Base-by-base conservation (phyloP, 257 asterid genomes). In the Eucommia ulmoides region DNA sequence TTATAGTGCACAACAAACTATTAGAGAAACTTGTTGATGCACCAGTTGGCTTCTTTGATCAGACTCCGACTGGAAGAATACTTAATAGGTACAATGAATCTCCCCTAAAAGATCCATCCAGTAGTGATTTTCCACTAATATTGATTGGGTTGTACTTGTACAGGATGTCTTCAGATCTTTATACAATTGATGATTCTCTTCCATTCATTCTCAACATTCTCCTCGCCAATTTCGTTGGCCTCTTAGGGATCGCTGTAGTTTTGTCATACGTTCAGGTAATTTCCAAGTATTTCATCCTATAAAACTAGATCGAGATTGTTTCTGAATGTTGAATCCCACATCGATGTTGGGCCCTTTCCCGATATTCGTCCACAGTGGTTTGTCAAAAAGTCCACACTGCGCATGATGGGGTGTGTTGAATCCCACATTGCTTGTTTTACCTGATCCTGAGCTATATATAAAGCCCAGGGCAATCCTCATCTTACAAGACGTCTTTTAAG, bases 131-230 rank as follows among this genome's bases (percentile, higher is more conserved):
- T 42, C 61, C 18, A 53, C 46, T 33, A n/a, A 20, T 47, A 19
- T 79, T 80, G 61, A 82, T 69, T 42, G 45, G 41, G 59, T 59
- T 50, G 26, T 78, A 54, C 59, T 59, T 50, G 26, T 78, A 54
- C 59, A 88, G 97, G 70, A 53, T 88, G 61, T 88, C 97, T 60
- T 88, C 97, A 65, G 96, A 88, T 76, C 94, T 88, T 55, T 88
- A 84, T 71, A 84, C 94, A 57, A 80, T 88, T 41, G 97, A 88
- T 41, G 97, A 84, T 73, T 80, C 96, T 53, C 97, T 84, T 76
- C 97, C 95, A 18, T 88, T 88, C 65, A 84, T 84, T 58, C 94
- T 88, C 83, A 88, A 88, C 79, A 80, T 88, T 66, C 93, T 88
- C 63, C 82, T 88, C 49, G 93, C 97, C 63, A 88, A 88, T 69